A percentile compares a stretch with the other conserved stretches of the same genome.
Conservation (phyloP, 192 early-diverging fungal species). For the Allomyces arbusculus region DNA sequence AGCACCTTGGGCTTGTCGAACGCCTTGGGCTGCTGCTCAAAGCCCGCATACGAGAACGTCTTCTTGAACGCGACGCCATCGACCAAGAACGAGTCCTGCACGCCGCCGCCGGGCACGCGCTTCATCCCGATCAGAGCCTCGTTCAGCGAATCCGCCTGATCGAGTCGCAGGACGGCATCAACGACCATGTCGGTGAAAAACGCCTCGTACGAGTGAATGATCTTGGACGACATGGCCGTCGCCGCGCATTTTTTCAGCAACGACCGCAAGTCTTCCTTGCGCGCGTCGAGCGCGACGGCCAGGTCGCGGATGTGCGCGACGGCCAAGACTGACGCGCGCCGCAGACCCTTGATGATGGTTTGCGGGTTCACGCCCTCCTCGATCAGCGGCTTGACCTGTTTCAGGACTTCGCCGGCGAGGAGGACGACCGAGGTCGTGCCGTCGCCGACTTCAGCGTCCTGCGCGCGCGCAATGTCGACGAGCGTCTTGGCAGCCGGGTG, state of each 20-base stretch:
- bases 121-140: conserved; percentile 97
- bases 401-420: conserved; percentile 87
- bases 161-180: conserved; percentile 82
- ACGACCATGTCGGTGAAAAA: conserved; percentile 99
- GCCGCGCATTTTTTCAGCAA: conserved; percentile 88
- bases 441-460: conserved; percentile 98
- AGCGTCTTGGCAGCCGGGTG: conserved; percentile 96
- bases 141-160: conserved; percentile 77
- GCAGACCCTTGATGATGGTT: conserved; percentile 84
- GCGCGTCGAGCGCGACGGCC: not conserved
- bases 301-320: not conserved
- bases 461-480: conserved; percentile 91
- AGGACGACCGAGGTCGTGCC: conserved; percentile 96
- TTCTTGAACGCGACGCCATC: conserved; percentile 99
- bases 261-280: conserved; percentile 49
- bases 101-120: conserved; percentile 89
- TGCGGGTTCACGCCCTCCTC: conserved; percentile 92
- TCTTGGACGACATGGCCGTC: conserved; percentile 95
- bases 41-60: conserved; percentile 97
- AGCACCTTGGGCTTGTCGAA: conserved; percentile 80
- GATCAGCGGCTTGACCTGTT: conserved; percentile 78
- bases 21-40: conserved; percentile 96
- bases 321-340: conserved; percentile 62
- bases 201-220: conserved; percentile 87
- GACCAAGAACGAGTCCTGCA: conserved; percentile 93